phyloP scores from a whole-genome alignment of 2,329 filamentous ascomycete genomes.

The Calonectria crousiana region DNA sequence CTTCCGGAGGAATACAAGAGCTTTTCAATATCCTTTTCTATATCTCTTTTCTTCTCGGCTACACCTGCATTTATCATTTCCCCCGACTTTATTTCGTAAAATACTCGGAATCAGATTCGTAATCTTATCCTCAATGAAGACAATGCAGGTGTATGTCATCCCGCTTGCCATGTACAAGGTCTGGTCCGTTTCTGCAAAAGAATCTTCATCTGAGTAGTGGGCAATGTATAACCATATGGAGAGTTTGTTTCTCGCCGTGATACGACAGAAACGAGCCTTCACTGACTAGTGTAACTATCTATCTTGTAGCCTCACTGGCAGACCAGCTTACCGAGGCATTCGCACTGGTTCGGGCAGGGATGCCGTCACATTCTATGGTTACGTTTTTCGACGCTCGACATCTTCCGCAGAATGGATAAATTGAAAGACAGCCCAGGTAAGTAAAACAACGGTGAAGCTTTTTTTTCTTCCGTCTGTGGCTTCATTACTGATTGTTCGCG shows the following conservation, averaged over 20 bases:
- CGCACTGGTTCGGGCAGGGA: not conserved
- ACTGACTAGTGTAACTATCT: too few species aligned
- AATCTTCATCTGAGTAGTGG: conserved; percentile 19
- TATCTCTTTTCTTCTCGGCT: conserved; percentile 34
- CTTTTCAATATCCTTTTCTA: too few species aligned
- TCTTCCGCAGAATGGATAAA: too few species aligned
- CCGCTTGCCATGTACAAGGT: not conserved
- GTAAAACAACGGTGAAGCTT: too few species aligned
- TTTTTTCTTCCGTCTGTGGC: too few species aligned
- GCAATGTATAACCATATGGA: conserved; percentile 18
- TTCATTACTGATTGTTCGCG: too few species aligned
- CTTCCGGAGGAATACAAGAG: too few species aligned
- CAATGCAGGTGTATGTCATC: not conserved
- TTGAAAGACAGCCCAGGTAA: too few species aligned
- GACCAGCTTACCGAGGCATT: too few species aligned
- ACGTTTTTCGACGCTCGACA: not conserved
- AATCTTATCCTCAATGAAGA: conserved; percentile 17
- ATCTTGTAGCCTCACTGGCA: too few species aligned
- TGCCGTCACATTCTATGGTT: not conserved
- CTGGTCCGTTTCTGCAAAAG: conserved; percentile 7
- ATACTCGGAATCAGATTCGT: not conserved
- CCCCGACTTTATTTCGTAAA: not conserved
- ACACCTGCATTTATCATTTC: conserved; percentile 21
- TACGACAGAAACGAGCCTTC: too few species aligned
- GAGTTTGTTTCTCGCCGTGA: not conserved